phyloP scores from a whole-genome alignment of 2,329 filamentous ascomycete species.

The Dactylonectria estremocensis region DNA sequence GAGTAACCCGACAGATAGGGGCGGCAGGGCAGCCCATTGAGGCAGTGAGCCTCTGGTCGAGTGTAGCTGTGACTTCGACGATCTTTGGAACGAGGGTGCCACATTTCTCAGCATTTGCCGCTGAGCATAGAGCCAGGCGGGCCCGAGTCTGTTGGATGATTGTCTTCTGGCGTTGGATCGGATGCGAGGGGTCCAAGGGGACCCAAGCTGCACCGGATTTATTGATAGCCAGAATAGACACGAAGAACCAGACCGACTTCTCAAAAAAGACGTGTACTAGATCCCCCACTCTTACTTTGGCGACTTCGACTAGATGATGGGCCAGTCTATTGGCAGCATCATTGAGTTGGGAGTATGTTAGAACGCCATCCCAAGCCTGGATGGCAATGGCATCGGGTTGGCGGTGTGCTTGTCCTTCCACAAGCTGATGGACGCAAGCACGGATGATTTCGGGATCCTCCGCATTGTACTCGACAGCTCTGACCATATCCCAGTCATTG shows the following conservation, averaged over 20 bases:
- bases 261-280: conserved; percentile 6
- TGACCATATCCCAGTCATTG: background rate
- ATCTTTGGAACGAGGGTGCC: background rate
- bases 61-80: conserved; percentile 3
- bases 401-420: conserved; percentile 24
- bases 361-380: conserved; percentile 46
- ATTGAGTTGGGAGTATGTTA: conserved; percentile 41
- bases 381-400: conserved; percentile 39
- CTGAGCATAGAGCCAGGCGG: background rate
- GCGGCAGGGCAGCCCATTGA: background rate
- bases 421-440: conserved; percentile 38
- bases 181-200: conserved; percentile 9
- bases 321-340: conserved; percentile 22
- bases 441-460: conserved; percentile 8
- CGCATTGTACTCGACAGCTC: background rate
- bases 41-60: background rate
- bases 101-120: background rate
- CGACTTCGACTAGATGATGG: conserved; percentile 24
- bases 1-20: background rate
- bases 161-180: background rate
- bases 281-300: background rate
- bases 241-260: conserved; percentile 16
- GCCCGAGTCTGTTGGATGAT: conserved; percentile 8
- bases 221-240: conserved; percentile 12
- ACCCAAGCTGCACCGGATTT: conserved; percentile 19